Evolutionary conservation across 148 eudicot species (phyloP).

Genomic region (Cornus kousa): DNA sequence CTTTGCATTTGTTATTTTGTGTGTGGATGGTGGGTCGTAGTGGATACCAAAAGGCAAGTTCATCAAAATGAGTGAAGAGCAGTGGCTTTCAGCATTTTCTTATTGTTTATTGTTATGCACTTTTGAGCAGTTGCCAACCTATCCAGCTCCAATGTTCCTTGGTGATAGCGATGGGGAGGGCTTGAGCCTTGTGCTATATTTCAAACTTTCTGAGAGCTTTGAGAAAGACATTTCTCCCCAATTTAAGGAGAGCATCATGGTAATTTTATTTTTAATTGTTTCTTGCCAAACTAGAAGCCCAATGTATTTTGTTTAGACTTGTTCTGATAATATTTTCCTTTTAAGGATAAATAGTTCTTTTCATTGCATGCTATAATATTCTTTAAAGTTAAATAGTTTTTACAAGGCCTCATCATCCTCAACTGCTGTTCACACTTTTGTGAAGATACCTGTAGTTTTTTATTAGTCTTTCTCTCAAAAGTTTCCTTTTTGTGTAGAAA

Average conservation of each 20-base stretch:
- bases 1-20: background rate
- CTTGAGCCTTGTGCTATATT: constrained; percentile 79
- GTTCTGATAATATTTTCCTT: background rate
- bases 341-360: background rate
- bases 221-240: constrained; percentile 63
- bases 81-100: background rate
- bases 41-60: background rate
- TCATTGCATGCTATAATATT: background rate
- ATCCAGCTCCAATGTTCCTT: constrained; percentile 74
- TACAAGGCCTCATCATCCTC: background rate
- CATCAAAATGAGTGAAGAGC: background rate
- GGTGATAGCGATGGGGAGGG: constrained; percentile 87
- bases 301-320: background rate
- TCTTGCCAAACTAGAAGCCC: background rate
- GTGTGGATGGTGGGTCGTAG: background rate
- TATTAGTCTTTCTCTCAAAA: too few species aligned
- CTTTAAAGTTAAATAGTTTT: too few species aligned
- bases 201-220: constrained; percentile 62
- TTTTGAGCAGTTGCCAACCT: constrained; percentile 63
- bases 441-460: too few species aligned
- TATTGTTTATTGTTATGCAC: background rate
- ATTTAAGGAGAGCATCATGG: constrained; percentile 69
- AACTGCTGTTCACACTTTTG: too few species aligned
- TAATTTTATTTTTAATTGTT: constrained; percentile 15
- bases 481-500: too few species aligned